A percentile compares a stretch with the other conserved stretches of the same genome.
Evolutionary conservation across 1,139 yeast genomes (phyloP).

Genomic region (Arxiozyma heterogenica): DNA sequence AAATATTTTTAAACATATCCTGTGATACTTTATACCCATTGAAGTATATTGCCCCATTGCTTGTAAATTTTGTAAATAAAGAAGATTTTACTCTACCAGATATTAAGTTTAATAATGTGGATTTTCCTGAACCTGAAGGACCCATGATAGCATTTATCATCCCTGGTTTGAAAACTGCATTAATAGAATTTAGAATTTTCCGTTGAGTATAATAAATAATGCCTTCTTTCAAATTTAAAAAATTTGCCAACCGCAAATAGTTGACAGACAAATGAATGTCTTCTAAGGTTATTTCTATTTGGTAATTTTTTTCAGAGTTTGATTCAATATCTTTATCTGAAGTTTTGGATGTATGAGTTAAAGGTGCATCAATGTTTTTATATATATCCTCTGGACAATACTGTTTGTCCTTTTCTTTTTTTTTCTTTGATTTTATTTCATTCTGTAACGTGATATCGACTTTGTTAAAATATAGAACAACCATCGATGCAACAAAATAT

Average conservation of each 20-base stretch:
- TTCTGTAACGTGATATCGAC: slow-evolving; percentile 39
- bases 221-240: slow-evolving; percentile 7
- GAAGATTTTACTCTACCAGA: slow-evolving; percentile 53
- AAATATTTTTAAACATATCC: slow-evolving; percentile 40
- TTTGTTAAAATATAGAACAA: slow-evolving; percentile 39
- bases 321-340: slow-evolving; percentile 10
- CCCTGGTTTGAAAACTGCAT: slow-evolving; percentile 52
- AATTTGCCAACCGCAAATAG: slow-evolving; percentile 8
- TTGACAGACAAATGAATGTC: slow-evolving; percentile 16
- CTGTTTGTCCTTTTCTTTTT: slow-evolving; percentile 2
- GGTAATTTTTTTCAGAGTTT: slow-evolving; percentile 7
- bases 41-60: slow-evolving; percentile 38
- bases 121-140: slow-evolving; percentile 82
- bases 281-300: slow-evolving; percentile 15
- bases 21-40: slow-evolving; percentile 38
- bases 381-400: too few species aligned
- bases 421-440: slow-evolving; percentile 16
- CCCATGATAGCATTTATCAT: slow-evolving; percentile 81
- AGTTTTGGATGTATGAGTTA: background rate
- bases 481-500: slow-evolving; percentile 41
- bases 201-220: slow-evolving; percentile 19
- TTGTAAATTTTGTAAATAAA: slow-evolving; percentile 31
- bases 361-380: background rate
- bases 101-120: slow-evolving; percentile 58
- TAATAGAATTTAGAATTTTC: slow-evolving; percentile 41